Conservation (phyloP, 1,139 yeast species). For the Yamadazyma spencermartinsiae region DNA sequence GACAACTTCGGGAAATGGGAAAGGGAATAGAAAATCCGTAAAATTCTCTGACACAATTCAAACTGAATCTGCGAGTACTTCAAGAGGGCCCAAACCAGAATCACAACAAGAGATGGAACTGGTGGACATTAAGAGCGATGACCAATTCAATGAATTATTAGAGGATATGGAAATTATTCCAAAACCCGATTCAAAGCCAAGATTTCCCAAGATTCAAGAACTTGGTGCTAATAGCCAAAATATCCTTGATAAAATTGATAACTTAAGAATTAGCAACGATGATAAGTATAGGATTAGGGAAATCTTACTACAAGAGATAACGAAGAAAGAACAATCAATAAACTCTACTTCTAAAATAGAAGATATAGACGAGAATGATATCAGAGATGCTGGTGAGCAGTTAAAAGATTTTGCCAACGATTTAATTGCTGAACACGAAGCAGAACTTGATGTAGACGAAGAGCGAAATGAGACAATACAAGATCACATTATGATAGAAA, state of each 20-base stretch:
- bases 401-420: conserved; percentile 1
- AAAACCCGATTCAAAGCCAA: neutral
- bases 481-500: conserved; percentile 22
- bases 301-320: conserved; percentile 21
- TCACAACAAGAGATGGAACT: neutral
- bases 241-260: conserved; percentile 29
- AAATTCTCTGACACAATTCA: neutral
- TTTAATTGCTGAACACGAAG: conserved; percentile 2
- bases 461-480: conserved; percentile 8
- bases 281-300: conserved; percentile 50
- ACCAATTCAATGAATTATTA: conserved; percentile 44
- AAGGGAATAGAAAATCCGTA: conserved; percentile 3
- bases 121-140: conserved; percentile 13
- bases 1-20: conserved; percentile 1
- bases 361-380: neutral
- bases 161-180: conserved; percentile 49
- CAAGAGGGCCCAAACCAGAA: neutral
- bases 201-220: neutral
- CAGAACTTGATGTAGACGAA: conserved; percentile 5
- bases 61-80: conserved; percentile 2
- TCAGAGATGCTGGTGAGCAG: neutral
- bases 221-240: conserved; percentile 14
- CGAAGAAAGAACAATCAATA: conserved; percentile 6
- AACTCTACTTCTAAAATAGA: conserved; percentile 2
- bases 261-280: conserved; percentile 44